A percentile compares a stretch with the other conserved stretches of the same genome.
Evolutionary conservation across 495 filamentous ascomycete species (phyloP).

Genomic region (Pyrenopolyporus hunteri): DNA sequence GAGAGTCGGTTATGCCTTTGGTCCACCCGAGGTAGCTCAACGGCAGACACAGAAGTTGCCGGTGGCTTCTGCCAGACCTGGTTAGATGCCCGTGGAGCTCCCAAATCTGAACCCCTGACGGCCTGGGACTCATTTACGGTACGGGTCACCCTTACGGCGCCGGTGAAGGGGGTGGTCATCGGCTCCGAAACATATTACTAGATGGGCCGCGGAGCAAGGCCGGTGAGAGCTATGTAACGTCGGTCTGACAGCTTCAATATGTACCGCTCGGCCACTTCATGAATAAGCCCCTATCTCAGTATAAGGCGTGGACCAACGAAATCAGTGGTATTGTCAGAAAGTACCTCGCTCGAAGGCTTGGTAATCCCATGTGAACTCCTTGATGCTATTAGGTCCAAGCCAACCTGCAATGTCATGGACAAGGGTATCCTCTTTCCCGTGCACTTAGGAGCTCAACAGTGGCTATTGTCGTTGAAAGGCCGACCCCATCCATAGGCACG

Average conservation of each 20-base stretch:
- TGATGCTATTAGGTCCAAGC: not conserved
- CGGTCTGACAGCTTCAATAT: conserved; percentile 16
- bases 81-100: conserved; percentile 14
- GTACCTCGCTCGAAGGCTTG: not conserved
- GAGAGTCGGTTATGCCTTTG: no score
- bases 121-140: conserved; percentile 10
- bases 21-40: no score
- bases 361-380: conserved; percentile 4
- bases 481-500: conserved; percentile 21
- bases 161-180: conserved; percentile 1
- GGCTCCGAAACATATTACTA: conserved; percentile 1
- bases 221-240: conserved; percentile 28
- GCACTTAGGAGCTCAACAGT: conserved; percentile 2
- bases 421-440: conserved; percentile 5
- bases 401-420: not conserved
- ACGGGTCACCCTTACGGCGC: conserved; percentile 28
- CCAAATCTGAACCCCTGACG: conserved; percentile 21
- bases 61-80: not conserved
- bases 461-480: conserved; percentile 4
- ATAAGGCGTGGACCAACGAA: not conserved
- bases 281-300: not conserved
- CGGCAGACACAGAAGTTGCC: not conserved
- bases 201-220: conserved; percentile 10
- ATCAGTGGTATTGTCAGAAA: not conserved
- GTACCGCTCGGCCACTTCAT: not conserved